A percentile compares a stretch with the other conserved stretches of the same genome.
These are phyloP conservation scores for Rhodotorula glutinis DNA, from an alignment of 1,284 basidiomycete genomes.

Conservation along the genomic window DNA sequence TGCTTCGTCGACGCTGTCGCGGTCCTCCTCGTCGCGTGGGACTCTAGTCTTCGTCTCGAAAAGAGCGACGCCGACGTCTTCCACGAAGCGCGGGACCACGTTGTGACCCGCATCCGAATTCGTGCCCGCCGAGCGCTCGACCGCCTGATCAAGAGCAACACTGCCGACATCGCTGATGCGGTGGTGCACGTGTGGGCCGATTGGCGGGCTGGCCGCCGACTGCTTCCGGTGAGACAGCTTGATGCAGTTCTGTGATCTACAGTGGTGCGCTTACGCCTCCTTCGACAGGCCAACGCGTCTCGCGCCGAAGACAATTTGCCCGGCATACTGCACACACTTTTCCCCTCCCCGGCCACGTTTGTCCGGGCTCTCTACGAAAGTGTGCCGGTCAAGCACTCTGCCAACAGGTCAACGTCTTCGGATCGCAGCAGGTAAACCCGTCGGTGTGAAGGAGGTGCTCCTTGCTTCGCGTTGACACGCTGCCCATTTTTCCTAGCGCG, in stretches of 20 bases:
- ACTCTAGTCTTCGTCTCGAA: constrained; percentile 33
- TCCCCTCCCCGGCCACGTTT: too few species aligned
- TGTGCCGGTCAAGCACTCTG: too few species aligned
- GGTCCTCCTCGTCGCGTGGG: constrained; percentile 42
- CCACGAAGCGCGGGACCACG: constrained; percentile 54
- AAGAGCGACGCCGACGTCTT: constrained; percentile 67
- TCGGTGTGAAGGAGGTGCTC: too few species aligned
- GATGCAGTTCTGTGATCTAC: too few species aligned
- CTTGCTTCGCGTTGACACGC: background rate
- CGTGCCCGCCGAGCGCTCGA: constrained; percentile 76
- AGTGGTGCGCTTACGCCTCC: too few species aligned
- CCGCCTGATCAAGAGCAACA: constrained; percentile 75
- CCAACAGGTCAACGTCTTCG: too few species aligned
- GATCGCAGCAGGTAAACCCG: too few species aligned
- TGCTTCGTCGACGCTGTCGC: constrained; percentile 33
- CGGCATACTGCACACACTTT: too few species aligned
- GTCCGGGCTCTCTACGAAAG: too few species aligned
- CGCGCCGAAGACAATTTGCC: too few species aligned
- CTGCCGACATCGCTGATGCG: constrained; percentile 75
- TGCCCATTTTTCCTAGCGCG: background rate
- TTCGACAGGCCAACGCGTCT: too few species aligned
- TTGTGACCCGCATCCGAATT: constrained; percentile 62
- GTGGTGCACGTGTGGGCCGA: constrained; percentile 71
- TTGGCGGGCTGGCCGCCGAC: background rate
- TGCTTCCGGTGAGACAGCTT: too few species aligned